phyloP scores from a whole-genome alignment of 176 grass and related monocot genomes.

The Neostapfia colusana region DNA sequence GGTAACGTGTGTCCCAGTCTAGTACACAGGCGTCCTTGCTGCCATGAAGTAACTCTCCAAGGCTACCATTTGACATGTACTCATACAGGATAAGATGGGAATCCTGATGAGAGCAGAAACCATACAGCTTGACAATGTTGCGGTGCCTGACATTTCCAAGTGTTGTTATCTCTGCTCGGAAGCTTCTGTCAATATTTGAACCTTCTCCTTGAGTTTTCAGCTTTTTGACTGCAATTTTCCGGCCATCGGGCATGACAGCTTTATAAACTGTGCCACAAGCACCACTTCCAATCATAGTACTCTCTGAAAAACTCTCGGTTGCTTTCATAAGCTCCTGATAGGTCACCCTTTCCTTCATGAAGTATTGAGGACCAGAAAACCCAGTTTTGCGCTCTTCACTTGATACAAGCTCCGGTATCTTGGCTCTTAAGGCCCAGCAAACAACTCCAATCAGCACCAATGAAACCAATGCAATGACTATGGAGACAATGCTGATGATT shows the following conservation, averaged over 20 bases:
- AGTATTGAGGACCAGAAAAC: conserved; percentile 67
- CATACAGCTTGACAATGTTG: conserved; percentile 94
- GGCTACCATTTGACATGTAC: conserved; percentile 96
- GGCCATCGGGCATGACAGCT: conserved; percentile 68
- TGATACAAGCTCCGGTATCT: conserved; percentile 53
- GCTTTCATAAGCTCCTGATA: conserved; percentile 87
- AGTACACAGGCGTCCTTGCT: conserved; percentile 53
- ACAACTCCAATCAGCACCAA: conserved; percentile 75
- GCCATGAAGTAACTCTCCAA: conserved; percentile 81
- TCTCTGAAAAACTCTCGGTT: conserved; percentile 76
- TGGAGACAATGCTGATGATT: conserved; percentile 68
- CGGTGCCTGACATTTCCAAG: conserved; percentile 93
- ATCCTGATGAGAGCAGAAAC: conserved; percentile 85
- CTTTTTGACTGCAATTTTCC: conserved; percentile 82
- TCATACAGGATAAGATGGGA: conserved; percentile 90
- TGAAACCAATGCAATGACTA: conserved; percentile 63
- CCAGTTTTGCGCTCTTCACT: conserved; percentile 52
- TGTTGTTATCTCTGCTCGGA: conserved; percentile 88
- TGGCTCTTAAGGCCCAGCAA: conserved; percentile 79
- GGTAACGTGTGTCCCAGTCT: conserved; percentile 84
- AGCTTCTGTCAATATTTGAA: conserved; percentile 81
- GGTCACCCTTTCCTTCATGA: conserved; percentile 65
- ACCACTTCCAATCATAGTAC: conserved; percentile 70
- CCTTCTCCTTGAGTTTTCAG: conserved; percentile 78
- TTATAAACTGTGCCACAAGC: conserved; percentile 91